Conservation (phyloP, 805 yeast genomes). For the Cyberlindnera americana region DNA sequence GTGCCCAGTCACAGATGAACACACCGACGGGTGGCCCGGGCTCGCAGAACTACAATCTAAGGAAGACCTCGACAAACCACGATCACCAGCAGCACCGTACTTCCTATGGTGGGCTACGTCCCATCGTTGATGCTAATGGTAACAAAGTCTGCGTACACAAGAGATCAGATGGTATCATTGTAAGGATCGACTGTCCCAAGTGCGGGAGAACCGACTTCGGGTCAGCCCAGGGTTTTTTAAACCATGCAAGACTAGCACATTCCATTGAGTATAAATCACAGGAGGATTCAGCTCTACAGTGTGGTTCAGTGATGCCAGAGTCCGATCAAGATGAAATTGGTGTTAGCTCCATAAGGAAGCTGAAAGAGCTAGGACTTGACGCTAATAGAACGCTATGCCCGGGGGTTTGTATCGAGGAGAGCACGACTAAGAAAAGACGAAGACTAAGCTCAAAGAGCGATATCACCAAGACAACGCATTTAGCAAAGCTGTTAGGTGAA, state of each 20-base stretch:
- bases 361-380: constrained; percentile 37
- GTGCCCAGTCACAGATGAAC: background rate
- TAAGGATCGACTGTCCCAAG: constrained; percentile 61
- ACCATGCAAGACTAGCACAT: constrained; percentile 74
- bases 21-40: constrained; percentile 1
- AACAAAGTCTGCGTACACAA: constrained; percentile 51
- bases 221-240: constrained; percentile 76
- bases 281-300: constrained; percentile 66
- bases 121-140: constrained; percentile 39
- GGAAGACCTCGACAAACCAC: constrained; percentile 14
- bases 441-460: constrained; percentile 10
- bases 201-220: constrained; percentile 70
- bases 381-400: constrained; percentile 38
- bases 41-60: constrained; percentile 9
- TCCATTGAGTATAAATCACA: constrained; percentile 66
- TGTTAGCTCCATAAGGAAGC: constrained; percentile 32
- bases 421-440: constrained; percentile 18
- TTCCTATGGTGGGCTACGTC: constrained; percentile 45
- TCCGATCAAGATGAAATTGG: constrained; percentile 58
- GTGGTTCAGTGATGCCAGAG: constrained; percentile 54
- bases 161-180: constrained; percentile 68
- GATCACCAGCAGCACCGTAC: constrained; percentile 31
- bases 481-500: constrained; percentile 17
- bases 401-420: constrained; percentile 20
- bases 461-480: constrained; percentile 5